A percentile compares a stretch with the other conserved stretches of the same genome.
Evolutionary conservation across 2,329 filamentous ascomycete species (phyloP).

Genomic region (Nakataea oryzae): DNA sequence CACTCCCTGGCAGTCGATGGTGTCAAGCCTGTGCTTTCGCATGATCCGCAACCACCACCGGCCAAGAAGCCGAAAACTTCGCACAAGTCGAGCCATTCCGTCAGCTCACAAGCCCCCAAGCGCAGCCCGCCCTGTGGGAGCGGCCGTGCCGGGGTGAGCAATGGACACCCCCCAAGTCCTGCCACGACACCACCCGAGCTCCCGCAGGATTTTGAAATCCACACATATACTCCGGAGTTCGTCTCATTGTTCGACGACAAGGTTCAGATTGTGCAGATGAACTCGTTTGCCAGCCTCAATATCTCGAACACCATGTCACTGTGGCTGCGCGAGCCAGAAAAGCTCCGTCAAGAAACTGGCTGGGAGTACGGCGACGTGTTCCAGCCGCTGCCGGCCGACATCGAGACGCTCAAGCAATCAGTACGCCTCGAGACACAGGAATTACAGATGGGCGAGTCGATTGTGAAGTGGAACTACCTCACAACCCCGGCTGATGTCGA

Average conservation of each 20-base stretch:
- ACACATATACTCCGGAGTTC: constrained; percentile 67
- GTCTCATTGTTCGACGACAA: constrained; percentile 60
- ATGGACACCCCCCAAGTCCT: constrained; percentile 58
- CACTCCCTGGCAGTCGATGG: constrained; percentile 40
- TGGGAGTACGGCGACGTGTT: constrained; percentile 61
- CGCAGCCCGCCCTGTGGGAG: constrained; percentile 57
- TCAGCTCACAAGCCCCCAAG: constrained; percentile 57
- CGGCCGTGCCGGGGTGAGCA: constrained; percentile 40
- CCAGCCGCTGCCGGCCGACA: constrained; percentile 33
- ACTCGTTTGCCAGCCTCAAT: constrained; percentile 65
- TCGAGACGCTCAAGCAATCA: constrained; percentile 29
- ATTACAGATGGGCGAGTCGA: constrained; percentile 33
- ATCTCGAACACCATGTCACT: constrained; percentile 65
- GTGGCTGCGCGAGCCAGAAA: constrained; percentile 69
- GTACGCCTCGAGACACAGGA: constrained; percentile 42
- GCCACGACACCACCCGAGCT: constrained; percentile 63
- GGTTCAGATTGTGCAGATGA: constrained; percentile 53
- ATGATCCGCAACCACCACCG: constrained; percentile 43
- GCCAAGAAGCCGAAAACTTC: constrained; percentile 73
- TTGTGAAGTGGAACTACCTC: constrained; percentile 63
- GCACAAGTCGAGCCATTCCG: constrained; percentile 69
- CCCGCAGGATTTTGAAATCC: constrained; percentile 50
- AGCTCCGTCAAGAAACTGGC: constrained; percentile 57
- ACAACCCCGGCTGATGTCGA: constrained; percentile 38
- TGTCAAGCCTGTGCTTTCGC: constrained; percentile 32